These are phyloP conservation scores for Trypanosoma theileri DNA, from an alignment of 208 protist genomes.

Conservation along the genomic window DNA sequence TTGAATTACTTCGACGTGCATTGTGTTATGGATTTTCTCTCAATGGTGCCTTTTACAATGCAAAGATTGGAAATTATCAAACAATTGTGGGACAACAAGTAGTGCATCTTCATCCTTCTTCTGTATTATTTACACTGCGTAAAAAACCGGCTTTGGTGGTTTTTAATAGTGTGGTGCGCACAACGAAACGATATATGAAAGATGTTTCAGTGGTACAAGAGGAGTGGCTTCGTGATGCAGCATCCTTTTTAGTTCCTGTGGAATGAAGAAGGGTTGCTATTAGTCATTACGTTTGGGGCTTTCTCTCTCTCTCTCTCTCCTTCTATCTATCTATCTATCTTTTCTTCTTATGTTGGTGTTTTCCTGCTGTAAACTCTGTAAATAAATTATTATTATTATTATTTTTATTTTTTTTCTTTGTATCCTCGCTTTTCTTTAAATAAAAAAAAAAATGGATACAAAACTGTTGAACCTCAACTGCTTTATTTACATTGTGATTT, in stretches of 20 bases:
- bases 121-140: constrained; percentile 81
- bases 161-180: constrained; percentile 88
- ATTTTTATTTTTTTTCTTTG: constrained; percentile 22
- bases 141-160: constrained; percentile 82
- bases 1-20: constrained; percentile 76
- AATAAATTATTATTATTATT: constrained; percentile 10
- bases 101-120: constrained; percentile 87
- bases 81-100: constrained; percentile 77
- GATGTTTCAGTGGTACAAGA: constrained; percentile 87
- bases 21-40: constrained; percentile 89
- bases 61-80: constrained; percentile 81
- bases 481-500: not conserved
- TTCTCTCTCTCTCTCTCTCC: too few species aligned
- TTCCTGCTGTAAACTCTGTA: too few species aligned
- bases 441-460: too few species aligned
- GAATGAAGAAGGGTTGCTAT: constrained; percentile 41
- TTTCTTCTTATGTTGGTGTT: too few species aligned
- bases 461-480: not conserved
- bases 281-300: too few species aligned
- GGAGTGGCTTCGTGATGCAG: constrained; percentile 85
- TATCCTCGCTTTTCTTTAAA: too few species aligned
- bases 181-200: constrained; percentile 91
- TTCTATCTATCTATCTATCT: too few species aligned
- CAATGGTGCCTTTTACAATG: constrained; percentile 88
- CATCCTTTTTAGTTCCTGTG: constrained; percentile 50